Conservation (phyloP, 2,329 filamentous ascomycete species). For the Rhynchosporium agropyri region DNA sequence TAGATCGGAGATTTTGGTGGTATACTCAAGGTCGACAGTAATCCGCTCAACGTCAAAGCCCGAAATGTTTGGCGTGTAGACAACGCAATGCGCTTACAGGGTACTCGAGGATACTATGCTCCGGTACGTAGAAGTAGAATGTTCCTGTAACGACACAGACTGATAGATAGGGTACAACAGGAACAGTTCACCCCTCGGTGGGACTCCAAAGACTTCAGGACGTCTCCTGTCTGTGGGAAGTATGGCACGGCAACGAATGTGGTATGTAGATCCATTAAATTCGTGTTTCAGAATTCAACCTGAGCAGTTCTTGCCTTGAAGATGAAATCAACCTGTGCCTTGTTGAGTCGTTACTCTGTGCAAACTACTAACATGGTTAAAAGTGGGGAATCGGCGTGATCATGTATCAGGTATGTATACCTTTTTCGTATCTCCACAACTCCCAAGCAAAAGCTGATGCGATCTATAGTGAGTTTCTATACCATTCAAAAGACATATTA, state of each 20-base stretch:
- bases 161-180: background rate
- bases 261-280: background rate
- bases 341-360: too few relatives aligned
- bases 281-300: background rate
- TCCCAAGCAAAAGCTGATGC: too few relatives aligned
- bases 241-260: constrained; percentile 13
- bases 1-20: background rate
- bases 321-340: background rate
- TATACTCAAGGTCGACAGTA: background rate
- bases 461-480: too few relatives aligned
- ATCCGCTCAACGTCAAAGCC: background rate
- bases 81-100: background rate
- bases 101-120: background rate
- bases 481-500: too few relatives aligned
- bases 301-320: background rate
- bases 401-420: background rate
- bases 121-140: background rate
- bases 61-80: background rate
- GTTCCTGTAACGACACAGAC: background rate
- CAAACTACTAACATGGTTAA: background rate
- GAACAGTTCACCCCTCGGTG: constrained; percentile 17
- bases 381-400: constrained; percentile 5
- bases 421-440: too few relatives aligned
- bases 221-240: constrained; percentile 4
- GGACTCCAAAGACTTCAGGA: constrained; percentile 7